Evolutionary conservation across 2,329 filamentous ascomycete genomes (phyloP), one percentile per base, ranked within the genome.

Genomic region (Clarireedia monteithiana): DNA sequence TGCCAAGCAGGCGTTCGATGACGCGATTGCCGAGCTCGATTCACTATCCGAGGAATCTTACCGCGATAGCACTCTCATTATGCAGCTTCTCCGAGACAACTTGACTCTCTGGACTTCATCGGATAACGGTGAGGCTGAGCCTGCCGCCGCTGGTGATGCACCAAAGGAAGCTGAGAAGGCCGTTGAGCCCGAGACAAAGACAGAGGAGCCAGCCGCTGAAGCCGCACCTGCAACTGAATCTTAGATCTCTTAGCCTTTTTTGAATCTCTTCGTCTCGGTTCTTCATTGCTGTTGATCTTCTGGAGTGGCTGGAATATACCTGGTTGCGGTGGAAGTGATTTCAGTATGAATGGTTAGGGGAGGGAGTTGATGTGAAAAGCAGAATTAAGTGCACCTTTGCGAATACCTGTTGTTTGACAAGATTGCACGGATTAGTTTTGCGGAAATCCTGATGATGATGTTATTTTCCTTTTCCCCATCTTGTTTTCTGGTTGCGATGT

Each of bases 31-130:
- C 71, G 71, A 97, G 85, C 90, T 97, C 68, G 92, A 97, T 81
- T 95, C 91, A 51, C 82, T 97, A 64, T 95, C 90, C 59, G 92
- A 96, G 81, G 92, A 97, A 80, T 95, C 90, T 59, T 96, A 97
- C 87, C 89, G 91, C 72, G 92, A 97, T 78, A 96, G 91, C 84
- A 97, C 92, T 59, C 84, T 97, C 69, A 96, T 97, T 81, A 97
- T 96, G 92, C 92, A 97, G 82, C 83, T 97, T 62, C 87, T 97
- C 74, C 89, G 92, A 72, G 92, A 96, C 81, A 97, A 96, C 83
- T 82, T 97, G 62, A 96, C 91, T 65, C 87, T 96, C 75, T 96
- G 91, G 91, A 96, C 91, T 67, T 96, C 91, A 66, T 95, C 91
- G 59, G 91, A 96, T 73, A 89, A 83, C 68, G 85, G 80, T 68